Base-by-base conservation (phyloP, 2,329 filamentous ascomycete genomes). In the Ophiocordyceps sinensis region DNA sequence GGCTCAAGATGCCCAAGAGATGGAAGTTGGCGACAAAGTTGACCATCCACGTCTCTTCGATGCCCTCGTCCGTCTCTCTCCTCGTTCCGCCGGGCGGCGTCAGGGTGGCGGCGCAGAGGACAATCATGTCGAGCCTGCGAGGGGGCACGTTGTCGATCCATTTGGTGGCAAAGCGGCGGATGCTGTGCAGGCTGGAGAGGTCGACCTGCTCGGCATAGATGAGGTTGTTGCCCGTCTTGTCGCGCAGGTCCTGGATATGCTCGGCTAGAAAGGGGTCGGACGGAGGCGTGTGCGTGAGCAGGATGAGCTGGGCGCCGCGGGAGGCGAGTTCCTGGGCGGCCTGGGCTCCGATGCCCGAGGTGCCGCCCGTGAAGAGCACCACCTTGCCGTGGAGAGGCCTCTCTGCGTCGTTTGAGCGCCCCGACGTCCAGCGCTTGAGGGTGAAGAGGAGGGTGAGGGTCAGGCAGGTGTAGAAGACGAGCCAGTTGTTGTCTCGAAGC, bases 21-120 rank as follows among this genome's bases (percentile, higher is more conserved):
- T 98, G 93, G 64, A 95, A 96, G 60, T 95, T 96, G 47, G 87
- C 82, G 32, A 98, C 72, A 59, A 87, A 98, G 57, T 98, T 98
- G 51, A 96, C 70, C 64, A 87, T 86, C 88, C 88, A 96, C 45
- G 83, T 89, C 49, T 81, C 73, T 56, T 96, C 89, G 13, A 96
- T 66, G 1, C 86, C 87, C 54, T 95, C 87, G 6, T 69, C 63
- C 0, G 87, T 94, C 48, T 74, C 65, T 1, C 60, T 65, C 26
- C 74, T 67, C 47, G 67, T 63, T 5, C 72, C 69, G 1, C 79
- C 83, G 11, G 73, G 73, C 3, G 85, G 80, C 5, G 82, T 85
- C 49, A 87, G 66, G 0, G 81, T 82, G 36, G 83, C 83, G 10
- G 82, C 91, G 59, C 87, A 94, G 15, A 98, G 71, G 17, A 98